Conservation (phyloP, 2,329 filamentous ascomycete species). For the Xylariales sp. region DNA sequence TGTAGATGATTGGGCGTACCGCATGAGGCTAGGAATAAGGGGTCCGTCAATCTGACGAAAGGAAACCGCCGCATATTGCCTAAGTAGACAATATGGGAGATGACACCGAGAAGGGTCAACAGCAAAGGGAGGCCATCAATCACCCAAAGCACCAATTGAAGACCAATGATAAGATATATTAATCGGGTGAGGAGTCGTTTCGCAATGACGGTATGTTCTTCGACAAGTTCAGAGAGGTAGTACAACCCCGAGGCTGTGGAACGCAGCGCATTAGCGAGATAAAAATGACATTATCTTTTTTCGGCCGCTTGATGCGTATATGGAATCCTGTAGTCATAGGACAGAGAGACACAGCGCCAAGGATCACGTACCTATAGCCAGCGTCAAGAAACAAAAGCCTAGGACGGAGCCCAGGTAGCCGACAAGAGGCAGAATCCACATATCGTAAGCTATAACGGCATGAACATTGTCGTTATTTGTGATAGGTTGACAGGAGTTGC, state of each 20-base stretch:
- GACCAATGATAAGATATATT: slow-evolving; percentile 82
- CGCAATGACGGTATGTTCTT: slow-evolving; percentile 94
- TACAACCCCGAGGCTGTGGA: slow-evolving; percentile 89
- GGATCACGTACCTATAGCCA: slow-evolving; percentile 79
- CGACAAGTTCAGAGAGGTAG: slow-evolving; percentile 96
- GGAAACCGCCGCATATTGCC: slow-evolving; percentile 83
- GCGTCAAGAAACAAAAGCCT: slow-evolving; percentile 92
- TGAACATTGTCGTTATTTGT: slow-evolving; percentile 26
- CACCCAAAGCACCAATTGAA: slow-evolving; percentile 80
- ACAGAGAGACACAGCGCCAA: slow-evolving; percentile 7
- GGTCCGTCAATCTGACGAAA: slow-evolving; percentile 86
- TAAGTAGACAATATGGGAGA: slow-evolving; percentile 85
- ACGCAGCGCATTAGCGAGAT: slow-evolving; percentile 38
- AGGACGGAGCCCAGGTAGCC: slow-evolving; percentile 88
- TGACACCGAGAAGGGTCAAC: slow-evolving; percentile 79
- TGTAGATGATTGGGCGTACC: slow-evolving; percentile 61
- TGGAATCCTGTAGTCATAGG: not conserved
- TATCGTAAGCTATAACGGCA: slow-evolving; percentile 58
- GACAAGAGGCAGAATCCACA: slow-evolving; percentile 96
- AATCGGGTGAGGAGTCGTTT: slow-evolving; percentile 86
- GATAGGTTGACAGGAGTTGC: not conserved
- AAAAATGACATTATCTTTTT: not conserved
- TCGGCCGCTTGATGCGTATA: too few species aligned
- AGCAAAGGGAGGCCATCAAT: slow-evolving; percentile 87
- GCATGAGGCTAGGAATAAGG: slow-evolving; percentile 86